Conservation (phyloP, 441 rosid genomes). For the Brassica balearica region DNA sequence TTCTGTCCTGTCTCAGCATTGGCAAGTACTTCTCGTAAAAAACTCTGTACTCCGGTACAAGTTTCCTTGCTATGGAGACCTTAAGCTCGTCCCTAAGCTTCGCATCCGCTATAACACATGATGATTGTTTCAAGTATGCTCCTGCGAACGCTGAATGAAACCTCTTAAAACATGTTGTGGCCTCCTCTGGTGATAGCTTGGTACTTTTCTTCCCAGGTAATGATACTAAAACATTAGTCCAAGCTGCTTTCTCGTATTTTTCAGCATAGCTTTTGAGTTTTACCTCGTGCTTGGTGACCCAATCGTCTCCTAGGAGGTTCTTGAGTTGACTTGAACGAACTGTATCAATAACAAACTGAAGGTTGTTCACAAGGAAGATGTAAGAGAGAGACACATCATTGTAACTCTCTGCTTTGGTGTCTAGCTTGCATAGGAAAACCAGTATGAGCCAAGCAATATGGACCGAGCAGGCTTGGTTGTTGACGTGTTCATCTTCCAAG, state of each 20-base stretch:
- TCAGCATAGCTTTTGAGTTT: constrained; percentile 60
- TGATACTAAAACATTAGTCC: constrained; percentile 56
- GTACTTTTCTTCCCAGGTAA: constrained; percentile 46
- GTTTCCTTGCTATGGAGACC: constrained; percentile 52
- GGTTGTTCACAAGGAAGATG: constrained; percentile 81
- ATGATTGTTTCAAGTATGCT: constrained; percentile 57
- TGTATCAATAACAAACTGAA: constrained; percentile 51
- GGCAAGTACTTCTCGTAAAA: constrained; percentile 53
- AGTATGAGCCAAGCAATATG: constrained; percentile 71
- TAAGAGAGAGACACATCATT: constrained; percentile 62
- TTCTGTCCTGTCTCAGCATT: constrained; percentile 34
- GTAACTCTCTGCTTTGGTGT: constrained; percentile 67
- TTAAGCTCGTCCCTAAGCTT: constrained; percentile 66
- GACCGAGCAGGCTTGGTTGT: constrained; percentile 43
- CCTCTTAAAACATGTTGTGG: constrained; percentile 50
- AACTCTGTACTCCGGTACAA: constrained; percentile 55
- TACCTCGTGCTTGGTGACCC: constrained; percentile 60
- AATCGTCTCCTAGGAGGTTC: constrained; percentile 67
- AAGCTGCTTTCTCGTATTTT: constrained; percentile 64
- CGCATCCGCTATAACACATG: constrained; percentile 50
- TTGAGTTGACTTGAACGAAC: constrained; percentile 60
- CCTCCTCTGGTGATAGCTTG: constrained; percentile 49
- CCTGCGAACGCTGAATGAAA: constrained; percentile 67
- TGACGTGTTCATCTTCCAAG: constrained; percentile 31
- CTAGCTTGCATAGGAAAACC: constrained; percentile 76